Conservation (phyloP, 352 stramenopile genomes). For the Pythium monospermum region DNA sequence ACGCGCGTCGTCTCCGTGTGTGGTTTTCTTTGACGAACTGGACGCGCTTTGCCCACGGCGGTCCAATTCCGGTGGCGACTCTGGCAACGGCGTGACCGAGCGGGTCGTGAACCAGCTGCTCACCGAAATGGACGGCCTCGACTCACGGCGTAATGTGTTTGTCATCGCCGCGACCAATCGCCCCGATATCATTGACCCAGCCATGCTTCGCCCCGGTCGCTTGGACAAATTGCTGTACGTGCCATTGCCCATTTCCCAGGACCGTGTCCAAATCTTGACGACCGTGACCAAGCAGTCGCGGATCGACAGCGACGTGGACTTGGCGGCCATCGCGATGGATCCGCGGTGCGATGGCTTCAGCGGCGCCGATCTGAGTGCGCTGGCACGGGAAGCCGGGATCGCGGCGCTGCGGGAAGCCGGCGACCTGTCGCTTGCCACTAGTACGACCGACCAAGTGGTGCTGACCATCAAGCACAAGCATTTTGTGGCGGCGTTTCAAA, state of each 20-base stretch:
- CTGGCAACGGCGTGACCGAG: slow-evolving; percentile 95
- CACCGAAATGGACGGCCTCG: slow-evolving; percentile 96
- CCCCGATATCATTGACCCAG: slow-evolving; percentile 96
- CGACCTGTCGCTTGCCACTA: slow-evolving; percentile 28
- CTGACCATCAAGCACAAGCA: slow-evolving; percentile 60
- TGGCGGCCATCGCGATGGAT: slow-evolving; percentile 90
- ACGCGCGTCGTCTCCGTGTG: slow-evolving; percentile 64
- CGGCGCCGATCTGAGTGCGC: slow-evolving; percentile 95
- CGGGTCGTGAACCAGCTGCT: slow-evolving; percentile 98
- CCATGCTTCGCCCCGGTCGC: slow-evolving; percentile 90
- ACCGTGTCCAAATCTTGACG: slow-evolving; percentile 82
- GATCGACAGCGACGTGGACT: slow-evolving; percentile 68
- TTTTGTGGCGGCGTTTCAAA: slow-evolving; percentile 71
- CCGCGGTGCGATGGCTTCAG: slow-evolving; percentile 92
- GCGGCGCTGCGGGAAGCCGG: slow-evolving; percentile 85
- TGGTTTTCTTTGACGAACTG: slow-evolving; percentile 90
- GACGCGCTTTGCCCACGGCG: slow-evolving; percentile 94
- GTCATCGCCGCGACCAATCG: slow-evolving; percentile 95
- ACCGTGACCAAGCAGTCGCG: slow-evolving; percentile 81
- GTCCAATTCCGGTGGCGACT: no score
- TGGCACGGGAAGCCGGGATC: slow-evolving; percentile 96
- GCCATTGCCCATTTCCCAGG: slow-evolving; percentile 76
- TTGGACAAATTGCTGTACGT: slow-evolving; percentile 94
- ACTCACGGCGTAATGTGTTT: slow-evolving; percentile 88
- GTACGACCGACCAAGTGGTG: no score